phyloP scores from a whole-genome alignment of 345 rosid species.

The Pistacia vera region DNA sequence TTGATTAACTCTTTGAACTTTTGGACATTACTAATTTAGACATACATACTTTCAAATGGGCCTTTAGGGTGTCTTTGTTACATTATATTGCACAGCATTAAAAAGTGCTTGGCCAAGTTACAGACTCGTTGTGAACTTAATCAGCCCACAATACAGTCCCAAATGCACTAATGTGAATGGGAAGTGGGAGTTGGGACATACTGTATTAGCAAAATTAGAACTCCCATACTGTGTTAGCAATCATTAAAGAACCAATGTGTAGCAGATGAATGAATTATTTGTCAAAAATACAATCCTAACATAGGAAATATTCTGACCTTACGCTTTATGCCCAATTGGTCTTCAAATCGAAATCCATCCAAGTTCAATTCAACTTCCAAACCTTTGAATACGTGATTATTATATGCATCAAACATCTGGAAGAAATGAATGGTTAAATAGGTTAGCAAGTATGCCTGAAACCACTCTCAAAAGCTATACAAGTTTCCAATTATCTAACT shows the following conservation, averaged over 20 bases:
- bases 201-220: not conserved
- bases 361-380: conserved; percentile 38
- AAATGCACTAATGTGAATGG: no score
- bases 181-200: no score
- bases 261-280: not conserved
- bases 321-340: conserved; percentile 27
- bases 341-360: conserved; percentile 49
- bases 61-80: no score
- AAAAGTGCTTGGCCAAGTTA: no score
- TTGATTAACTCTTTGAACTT: not conserved
- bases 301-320: conserved; percentile 37
- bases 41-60: not conserved
- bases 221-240: not conserved
- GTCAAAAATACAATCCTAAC: not conserved
- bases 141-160: no score
- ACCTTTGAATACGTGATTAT: conserved; percentile 54
- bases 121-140: no score
- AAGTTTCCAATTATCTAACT: not conserved
- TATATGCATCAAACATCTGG: conserved; percentile 60
- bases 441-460: conserved; percentile 9
- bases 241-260: not conserved
- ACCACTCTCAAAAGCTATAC: not conserved
- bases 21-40: not conserved
- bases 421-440: not conserved
- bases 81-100: no score